Evolutionary conservation across 768 basidiomycete species (phyloP), one percentile per base, ranked within the genome.

Genomic region (Russula virescens): DNA sequence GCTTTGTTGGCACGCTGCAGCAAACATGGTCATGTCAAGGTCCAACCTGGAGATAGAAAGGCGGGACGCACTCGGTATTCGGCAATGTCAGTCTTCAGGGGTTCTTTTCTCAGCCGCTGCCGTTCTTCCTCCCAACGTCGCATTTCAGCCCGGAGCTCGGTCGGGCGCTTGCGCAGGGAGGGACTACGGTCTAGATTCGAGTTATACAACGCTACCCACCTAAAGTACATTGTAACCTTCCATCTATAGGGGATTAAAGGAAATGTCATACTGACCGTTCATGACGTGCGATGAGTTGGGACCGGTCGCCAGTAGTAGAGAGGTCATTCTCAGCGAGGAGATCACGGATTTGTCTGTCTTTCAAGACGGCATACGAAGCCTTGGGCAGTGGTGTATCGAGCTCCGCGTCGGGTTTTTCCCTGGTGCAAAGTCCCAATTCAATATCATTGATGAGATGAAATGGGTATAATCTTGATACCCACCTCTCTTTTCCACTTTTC

Each of bases 161-260:
- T 43, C 0, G 35, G 25, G 9, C 61, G 53, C 26, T 64, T 66
- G 5, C 64, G 67, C 14, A 63, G 59, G 23, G 57, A 31, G 10
- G 58, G 53, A 26, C 42, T 56, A 25, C 63, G 66, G 49, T 72
- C 71, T 38, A 69, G 58, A 53, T 72, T 72, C n/a, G 71, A 68
- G 57, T 72, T 72, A 55, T 70, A 71, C 26, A 71, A 25, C 5
- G 61, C 55, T 21, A 71, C 61, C 69, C 70, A 72, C 23, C 70
- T 71, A 25, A 2, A 9, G 10, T 23, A 35, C 13, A 43, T 43
- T n/a, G 56, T 28, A 19, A 52, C 31, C 31, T 53, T 47, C 26
- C n/a, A 28, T 58, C 14, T 16, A 58, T 8, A 31, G 8, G 31
- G 31, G 8, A 3, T 23, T 10, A 25, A 19, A 45, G 28, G 26